These are phyloP conservation scores for Ophiorrhiza pumila DNA, from an alignment of 257 asterid genomes.

Conservation along the genomic window DNA sequence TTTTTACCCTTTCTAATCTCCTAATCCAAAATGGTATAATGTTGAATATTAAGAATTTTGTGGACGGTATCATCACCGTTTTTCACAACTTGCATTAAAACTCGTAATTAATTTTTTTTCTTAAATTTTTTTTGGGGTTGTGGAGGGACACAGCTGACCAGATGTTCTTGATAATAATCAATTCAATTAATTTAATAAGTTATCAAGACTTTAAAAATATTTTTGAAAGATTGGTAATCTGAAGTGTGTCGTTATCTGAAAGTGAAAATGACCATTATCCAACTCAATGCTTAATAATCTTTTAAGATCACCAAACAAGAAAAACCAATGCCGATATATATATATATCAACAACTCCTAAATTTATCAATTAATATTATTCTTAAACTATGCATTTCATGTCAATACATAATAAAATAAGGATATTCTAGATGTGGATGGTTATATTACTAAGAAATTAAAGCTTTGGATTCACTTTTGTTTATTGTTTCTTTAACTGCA, in stretches of 20 bases:
- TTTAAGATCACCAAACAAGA: slow-evolving; percentile 3
- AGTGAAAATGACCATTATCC: slow-evolving; percentile 31
- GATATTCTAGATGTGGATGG: too few species aligned
- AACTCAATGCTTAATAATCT: slow-evolving; percentile 18
- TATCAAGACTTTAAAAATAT: neutral
- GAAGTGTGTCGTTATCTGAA: slow-evolving; percentile 19
- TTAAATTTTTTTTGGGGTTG: neutral
- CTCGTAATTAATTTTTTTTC: neutral
- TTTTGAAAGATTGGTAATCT: neutral
- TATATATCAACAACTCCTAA: neutral
- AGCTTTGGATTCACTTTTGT: too few species aligned
- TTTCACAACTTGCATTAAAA: neutral
- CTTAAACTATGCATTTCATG: too few species aligned
- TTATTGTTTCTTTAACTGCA: too few species aligned
- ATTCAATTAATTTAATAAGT: slow-evolving; percentile 1
- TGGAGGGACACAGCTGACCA: slow-evolving; percentile 12
- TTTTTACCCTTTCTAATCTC: neutral
- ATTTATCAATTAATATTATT: too few species aligned
- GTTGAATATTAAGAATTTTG: neutral
- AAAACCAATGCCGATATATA: neutral
- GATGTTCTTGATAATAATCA: neutral
- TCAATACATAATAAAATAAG: neutral
- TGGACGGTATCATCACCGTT: slow-evolving; percentile 23
- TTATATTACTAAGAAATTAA: too few species aligned
- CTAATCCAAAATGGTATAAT: neutral